Percentiles rank a stretch among this genome's conserved stretches.
Conservation (phyloP, 441 rosid genomes). For the Brassica hybrid region DNA sequence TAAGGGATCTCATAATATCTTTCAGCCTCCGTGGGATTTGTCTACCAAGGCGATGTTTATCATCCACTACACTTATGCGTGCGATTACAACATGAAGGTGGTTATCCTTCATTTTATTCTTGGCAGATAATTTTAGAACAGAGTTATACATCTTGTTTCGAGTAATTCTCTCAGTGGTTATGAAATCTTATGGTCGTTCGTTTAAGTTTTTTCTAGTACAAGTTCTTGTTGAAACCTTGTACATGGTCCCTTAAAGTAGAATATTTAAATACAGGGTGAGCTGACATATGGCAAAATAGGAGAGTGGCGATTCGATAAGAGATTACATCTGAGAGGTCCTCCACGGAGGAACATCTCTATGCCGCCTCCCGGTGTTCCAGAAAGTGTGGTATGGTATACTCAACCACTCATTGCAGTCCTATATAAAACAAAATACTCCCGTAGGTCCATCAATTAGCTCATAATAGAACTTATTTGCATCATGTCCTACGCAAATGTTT, state of each 20-base stretch:
- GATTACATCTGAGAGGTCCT: slow-evolving; percentile 60
- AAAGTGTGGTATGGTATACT: slow-evolving; percentile 68
- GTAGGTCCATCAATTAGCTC: slow-evolving; percentile 15
- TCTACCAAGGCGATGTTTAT: slow-evolving; percentile 58
- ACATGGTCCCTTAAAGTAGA: slow-evolving; percentile 9
- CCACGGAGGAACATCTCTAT: slow-evolving; percentile 60
- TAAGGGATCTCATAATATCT: slow-evolving; percentile 32
- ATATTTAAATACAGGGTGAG: slow-evolving; percentile 52
- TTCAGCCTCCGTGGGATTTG: slow-evolving; percentile 76
- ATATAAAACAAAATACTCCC: neutral
- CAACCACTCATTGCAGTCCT: neutral
- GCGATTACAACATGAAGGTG: slow-evolving; percentile 73
- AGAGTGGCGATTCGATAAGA: slow-evolving; percentile 79
- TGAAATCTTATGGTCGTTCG: neutral
- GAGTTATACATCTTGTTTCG: too few species aligned
- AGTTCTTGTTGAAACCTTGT: slow-evolving; percentile 3
- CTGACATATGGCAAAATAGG: slow-evolving; percentile 71
- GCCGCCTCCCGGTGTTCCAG: slow-evolving; percentile 78
- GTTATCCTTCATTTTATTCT: neutral
- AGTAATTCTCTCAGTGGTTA: neutral
- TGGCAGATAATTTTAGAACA: neutral
- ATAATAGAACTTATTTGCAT: neutral
- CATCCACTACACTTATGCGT: slow-evolving; percentile 75
- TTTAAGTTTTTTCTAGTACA: too few species aligned
- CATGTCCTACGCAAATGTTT: neutral